phyloP scores from a whole-genome alignment of 208 protist species.

The Trypanosoma grayi region DNA sequence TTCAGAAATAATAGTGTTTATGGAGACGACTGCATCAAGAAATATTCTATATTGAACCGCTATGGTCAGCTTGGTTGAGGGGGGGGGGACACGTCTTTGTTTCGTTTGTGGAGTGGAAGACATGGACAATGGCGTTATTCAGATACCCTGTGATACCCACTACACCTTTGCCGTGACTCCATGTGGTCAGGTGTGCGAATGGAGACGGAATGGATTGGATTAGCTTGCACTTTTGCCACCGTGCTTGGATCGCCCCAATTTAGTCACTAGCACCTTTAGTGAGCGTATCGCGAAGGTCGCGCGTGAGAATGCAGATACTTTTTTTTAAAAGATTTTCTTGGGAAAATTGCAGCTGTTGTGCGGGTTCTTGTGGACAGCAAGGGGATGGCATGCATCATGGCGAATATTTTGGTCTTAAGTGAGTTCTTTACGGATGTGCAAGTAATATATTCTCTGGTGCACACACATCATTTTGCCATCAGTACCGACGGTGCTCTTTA shows the following conservation, averaged over 20 bases:
- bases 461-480: slow-evolving; percentile 22
- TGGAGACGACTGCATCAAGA: slow-evolving; percentile 18
- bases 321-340: slow-evolving; percentile 24
- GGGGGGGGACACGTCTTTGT: slow-evolving; percentile 10
- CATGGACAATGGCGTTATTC: slow-evolving; percentile 21
- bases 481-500: slow-evolving; percentile 16
- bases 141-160: slow-evolving; percentile 15
- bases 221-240: slow-evolving; percentile 12
- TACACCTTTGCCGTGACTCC: slow-evolving; percentile 21
- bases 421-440: slow-evolving; percentile 13
- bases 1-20: slow-evolving; percentile 16
- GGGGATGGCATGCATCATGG: slow-evolving; percentile 17
- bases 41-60: no score
- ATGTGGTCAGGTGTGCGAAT: slow-evolving; percentile 15
- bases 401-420: slow-evolving; percentile 10
- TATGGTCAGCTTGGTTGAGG: slow-evolving; percentile 19
- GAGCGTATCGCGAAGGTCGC: slow-evolving; percentile 20
- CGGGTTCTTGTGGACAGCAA: slow-evolving; percentile 28
- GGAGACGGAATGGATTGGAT: slow-evolving; percentile 16
- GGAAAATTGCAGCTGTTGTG: slow-evolving; percentile 21
- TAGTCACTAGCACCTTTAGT: not conserved
- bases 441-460: slow-evolving; percentile 27
- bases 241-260: slow-evolving; percentile 5
- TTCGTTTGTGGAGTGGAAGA: slow-evolving; percentile 16
- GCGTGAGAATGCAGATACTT: slow-evolving; percentile 11